A percentile compares a stretch with the other conserved stretches of the same genome.
phyloP scores from a whole-genome alignment of 2,329 filamentous ascomycete species.

The Aspergillus udagawae region DNA sequence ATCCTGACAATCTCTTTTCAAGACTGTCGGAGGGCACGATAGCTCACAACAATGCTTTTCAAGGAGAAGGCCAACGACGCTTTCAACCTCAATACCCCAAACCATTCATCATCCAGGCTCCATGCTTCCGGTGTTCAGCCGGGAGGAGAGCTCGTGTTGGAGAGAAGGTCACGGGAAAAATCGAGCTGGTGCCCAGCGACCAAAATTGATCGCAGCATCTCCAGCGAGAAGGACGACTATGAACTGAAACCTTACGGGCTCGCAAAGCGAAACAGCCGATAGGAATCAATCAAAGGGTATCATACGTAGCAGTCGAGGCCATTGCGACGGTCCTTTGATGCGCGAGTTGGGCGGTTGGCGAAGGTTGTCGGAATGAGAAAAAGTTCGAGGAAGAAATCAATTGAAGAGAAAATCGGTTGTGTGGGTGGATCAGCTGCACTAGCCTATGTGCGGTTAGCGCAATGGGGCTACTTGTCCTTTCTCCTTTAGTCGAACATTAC shows the following conservation, averaged over 20 bases:
- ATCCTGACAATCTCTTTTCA: conserved; percentile 9
- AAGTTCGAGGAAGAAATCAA: conserved; percentile 18
- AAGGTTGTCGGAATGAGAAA: conserved; percentile 32
- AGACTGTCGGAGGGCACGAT: conserved; percentile 20
- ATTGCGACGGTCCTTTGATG: conserved; percentile 50
- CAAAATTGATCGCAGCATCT: conserved; percentile 42
- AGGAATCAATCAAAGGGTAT: conserved; percentile 35
- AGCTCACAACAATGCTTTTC: conserved; percentile 67
- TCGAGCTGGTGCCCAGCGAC: conserved; percentile 68
- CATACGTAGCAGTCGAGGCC: conserved; percentile 61
- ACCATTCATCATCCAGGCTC: conserved; percentile 54
- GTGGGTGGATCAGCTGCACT: conserved; percentile 25
- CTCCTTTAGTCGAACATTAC: conserved; percentile 13
- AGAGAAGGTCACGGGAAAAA: conserved; percentile 52
- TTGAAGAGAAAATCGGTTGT: conserved; percentile 30
- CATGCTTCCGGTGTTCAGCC: conserved; percentile 34
- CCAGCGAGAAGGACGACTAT: conserved; percentile 87
- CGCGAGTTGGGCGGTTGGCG: conserved; percentile 37
- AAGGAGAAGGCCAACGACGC: conserved; percentile 60
- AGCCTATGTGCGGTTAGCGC: conserved; percentile 13
- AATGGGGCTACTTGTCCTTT: neutral
- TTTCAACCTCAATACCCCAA: conserved; percentile 79
- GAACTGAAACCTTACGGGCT: conserved; percentile 54
- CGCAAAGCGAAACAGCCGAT: conserved; percentile 32
- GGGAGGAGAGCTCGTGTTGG: conserved; percentile 24